These are phyloP conservation scores for Paragyromitra xinjiangensis DNA, from an alignment of 495 filamentous ascomycete genomes.

Conservation along the genomic window DNA sequence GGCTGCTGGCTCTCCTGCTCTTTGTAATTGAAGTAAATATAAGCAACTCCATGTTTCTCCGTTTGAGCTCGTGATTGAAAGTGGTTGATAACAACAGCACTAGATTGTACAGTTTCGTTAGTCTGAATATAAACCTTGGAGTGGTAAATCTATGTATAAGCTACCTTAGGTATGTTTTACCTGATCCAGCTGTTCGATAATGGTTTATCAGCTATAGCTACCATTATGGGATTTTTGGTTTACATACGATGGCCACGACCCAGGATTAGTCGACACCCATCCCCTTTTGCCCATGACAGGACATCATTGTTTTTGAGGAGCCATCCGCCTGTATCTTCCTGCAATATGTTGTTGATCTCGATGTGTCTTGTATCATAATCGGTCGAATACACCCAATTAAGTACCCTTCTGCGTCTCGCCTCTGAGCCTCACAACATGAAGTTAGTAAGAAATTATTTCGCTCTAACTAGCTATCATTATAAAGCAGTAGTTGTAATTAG, in stretches of 20 bases:
- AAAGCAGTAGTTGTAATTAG: background rate
- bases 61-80: background rate
- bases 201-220: background rate
- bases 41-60: background rate
- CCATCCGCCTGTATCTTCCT: conserved; percentile 19
- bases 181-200: conserved; percentile 11
- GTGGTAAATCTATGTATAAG: background rate
- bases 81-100: no score
- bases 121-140: background rate
- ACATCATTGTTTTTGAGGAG: background rate
- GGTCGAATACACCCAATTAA: conserved; percentile 35
- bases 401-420: conserved; percentile 2
- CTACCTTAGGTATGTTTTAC: conserved; percentile 15
- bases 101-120: background rate
- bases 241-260: conserved; percentile 26
- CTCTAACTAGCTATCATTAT: background rate
- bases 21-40: conserved; percentile 34
- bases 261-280: conserved; percentile 1
- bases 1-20: conserved; percentile 17
- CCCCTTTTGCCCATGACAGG: background rate
- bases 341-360: conserved; percentile 10
- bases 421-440: background rate
- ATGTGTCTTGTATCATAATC: conserved; percentile 34
- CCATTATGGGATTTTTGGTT: background rate
- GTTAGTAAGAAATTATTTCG: background rate